Base-by-base conservation (phyloP, 371 early-diverging fungal genomes). In the Mucor circinelloides region DNA sequence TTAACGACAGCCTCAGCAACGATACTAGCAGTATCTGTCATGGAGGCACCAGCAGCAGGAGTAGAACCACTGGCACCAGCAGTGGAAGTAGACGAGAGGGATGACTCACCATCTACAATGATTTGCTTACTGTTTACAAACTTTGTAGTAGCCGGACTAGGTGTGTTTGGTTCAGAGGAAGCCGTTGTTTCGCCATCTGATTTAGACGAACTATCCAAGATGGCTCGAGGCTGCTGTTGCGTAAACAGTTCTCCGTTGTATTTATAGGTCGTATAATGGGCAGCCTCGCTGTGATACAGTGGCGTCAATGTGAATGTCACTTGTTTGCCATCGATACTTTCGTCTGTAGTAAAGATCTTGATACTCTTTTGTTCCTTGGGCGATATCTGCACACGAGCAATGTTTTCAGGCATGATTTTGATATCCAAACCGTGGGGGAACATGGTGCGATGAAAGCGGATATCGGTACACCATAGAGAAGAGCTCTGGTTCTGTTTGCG, bases 341-440 rank as follows among this genome's bases (percentile, higher is more conserved):
- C 50, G 6, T 70, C 52, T 13, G 73, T 73, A 0, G 84, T 81
- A 57, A 69, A 84, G 3, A 84, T 65, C 7, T 72, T 72, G 19
- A 84, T 64, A 25, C 72, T 71, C 12, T 54, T 67, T 23, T 70
- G 65, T 7, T 76, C 75, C 12, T 68, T 58, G 3, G 65, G 52
- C 6, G 64, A 60, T 25, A 80, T 66, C 40, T 83, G 77, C 5
- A 77, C 63, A 6, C 76, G 72, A 3, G 72, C 73, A 9, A 68
- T 71, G 0, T 70, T 46, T 9, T 68, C 52, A 1, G 86, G 84
- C 2, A 64, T 57, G 15, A 80, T 66, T 17, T 62, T 58, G 23
- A 85, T 61, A 46, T 82, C 79, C 31, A 82, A 34, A 1, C 83
- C 84, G n/a, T 70, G 55, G 10, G 77, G 70, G 57, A 77, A 84